Base-by-base conservation (phyloP, 495 filamentous ascomycete species). In the Penicillium egyptiacum region DNA sequence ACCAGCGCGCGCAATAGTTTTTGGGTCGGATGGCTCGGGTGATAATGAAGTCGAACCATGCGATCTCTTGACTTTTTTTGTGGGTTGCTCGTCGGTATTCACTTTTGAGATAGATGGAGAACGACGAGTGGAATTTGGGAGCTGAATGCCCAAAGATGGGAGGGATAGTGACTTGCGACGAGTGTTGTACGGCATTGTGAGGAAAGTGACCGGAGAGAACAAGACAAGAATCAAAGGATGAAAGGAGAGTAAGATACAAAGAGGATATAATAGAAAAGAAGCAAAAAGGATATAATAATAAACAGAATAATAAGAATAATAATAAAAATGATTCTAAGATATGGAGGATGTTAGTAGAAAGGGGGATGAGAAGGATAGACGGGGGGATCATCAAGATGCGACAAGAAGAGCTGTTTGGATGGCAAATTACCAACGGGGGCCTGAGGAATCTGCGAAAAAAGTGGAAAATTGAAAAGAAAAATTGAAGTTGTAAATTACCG, bases 111-210 rank as follows among this genome's bases (percentile, higher is more conserved):
- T 63, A 46, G 88, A 84, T 61, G 88, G 84, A 64, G 84, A 84
- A 70, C 86, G 84, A 72, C 91, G 83, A 54, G 86, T 85, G 56
- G 86, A 83, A 67, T 88, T 87, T 47, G 92, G 94, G 46, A 98
- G 76, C 64, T 93, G 90, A 59, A 98, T 96, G 69, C 94, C 94
- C 61, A 98, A 83, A 56, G 91, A 92, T 20, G 91, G 89, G 61
- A 98, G 80, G 30, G 94, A 98, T 66, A 98, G 75, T 68, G 92
- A 96, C 78, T 98, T 98, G 73, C 94, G 87, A 75, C 94, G 88
- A 59, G 94, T 98, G 74, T 98, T 96, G 83, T 97, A 97, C 60
- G 91, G 91, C 91, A 96, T 96, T 84, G 70, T 58, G 41, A 46
- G 31, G 20, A 40, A 60, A 37, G 14, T n/a, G 10, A 47, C 60